These are phyloP conservation scores for Phytophthora cactorum DNA, from an alignment of 352 stramenopile genomes.

Conservation along the genomic window DNA sequence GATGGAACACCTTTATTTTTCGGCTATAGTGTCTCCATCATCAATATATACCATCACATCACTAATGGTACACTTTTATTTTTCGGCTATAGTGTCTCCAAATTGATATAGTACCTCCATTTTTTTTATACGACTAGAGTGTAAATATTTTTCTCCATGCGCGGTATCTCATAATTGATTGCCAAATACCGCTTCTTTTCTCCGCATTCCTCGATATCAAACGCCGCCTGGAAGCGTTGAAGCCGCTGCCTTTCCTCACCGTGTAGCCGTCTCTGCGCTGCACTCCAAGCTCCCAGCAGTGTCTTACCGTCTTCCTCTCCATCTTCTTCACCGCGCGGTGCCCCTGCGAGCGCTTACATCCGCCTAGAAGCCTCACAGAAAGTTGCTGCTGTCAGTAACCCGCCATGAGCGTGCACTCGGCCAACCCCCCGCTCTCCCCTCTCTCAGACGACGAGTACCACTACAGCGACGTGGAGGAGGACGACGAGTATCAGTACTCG, in stretches of 20 bases:
- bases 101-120: too few relatives aligned
- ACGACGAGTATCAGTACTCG: constrained; percentile 70
- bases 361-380: constrained; percentile 2
- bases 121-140: too few relatives aligned
- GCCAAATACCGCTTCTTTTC: constrained; percentile 4
- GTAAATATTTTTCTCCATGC: too few relatives aligned
- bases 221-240: constrained; percentile 16
- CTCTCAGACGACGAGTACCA: constrained; percentile 85
- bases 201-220: constrained; percentile 17
- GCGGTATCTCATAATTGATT: too few relatives aligned
- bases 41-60: too few relatives aligned
- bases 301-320: background rate
- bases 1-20: too few relatives aligned
- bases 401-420: constrained; percentile 24
- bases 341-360: background rate
- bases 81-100: too few relatives aligned
- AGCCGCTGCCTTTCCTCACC: constrained; percentile 3
- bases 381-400: background rate
- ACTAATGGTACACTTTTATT: too few relatives aligned
- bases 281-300: background rate
- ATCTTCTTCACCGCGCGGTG: background rate
- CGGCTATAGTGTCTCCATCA: too few relatives aligned
- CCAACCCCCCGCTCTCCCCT: constrained; percentile 44
- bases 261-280: background rate
- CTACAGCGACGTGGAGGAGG: constrained; percentile 83